A percentile compares a stretch with the other conserved stretches of the same genome.
phyloP scores from a whole-genome alignment of 305 asterid genomes.

The Solanum hybrid region DNA sequence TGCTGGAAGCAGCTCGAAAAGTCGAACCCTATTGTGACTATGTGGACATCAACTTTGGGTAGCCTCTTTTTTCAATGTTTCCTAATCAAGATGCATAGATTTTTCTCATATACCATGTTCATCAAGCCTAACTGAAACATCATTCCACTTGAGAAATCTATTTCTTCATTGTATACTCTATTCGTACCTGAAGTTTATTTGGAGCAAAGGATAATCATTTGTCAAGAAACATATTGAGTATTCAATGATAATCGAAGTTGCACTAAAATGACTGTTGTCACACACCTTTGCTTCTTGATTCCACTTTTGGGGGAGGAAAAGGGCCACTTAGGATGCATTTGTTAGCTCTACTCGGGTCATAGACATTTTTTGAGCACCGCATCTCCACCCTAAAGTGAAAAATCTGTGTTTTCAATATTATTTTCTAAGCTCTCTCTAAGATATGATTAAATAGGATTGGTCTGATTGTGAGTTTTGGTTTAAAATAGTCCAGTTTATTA shows the following conservation, averaged over 20 bases:
- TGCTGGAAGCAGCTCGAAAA: conserved; percentile 78
- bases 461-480: background rate
- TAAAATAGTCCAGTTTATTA: background rate
- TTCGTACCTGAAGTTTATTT: background rate
- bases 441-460: background rate
- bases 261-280: background rate
- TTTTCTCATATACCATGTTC: background rate
- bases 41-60: conserved; percentile 93
- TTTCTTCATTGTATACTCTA: background rate
- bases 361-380: background rate
- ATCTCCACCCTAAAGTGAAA: background rate
- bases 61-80: conserved; percentile 6
- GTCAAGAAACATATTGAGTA: background rate
- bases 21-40: conserved; percentile 83
- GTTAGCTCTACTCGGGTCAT: background rate
- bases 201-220: background rate
- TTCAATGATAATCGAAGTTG: background rate
- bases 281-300: background rate
- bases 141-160: background rate
- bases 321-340: background rate
- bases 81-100: background rate
- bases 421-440: background rate
- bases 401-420: background rate
- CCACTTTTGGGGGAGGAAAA: background rate
- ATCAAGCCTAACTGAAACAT: background rate